phyloP scores from a whole-genome alignment of 2,329 filamentous ascomycete genomes.

The Trichoderma sp. region DNA sequence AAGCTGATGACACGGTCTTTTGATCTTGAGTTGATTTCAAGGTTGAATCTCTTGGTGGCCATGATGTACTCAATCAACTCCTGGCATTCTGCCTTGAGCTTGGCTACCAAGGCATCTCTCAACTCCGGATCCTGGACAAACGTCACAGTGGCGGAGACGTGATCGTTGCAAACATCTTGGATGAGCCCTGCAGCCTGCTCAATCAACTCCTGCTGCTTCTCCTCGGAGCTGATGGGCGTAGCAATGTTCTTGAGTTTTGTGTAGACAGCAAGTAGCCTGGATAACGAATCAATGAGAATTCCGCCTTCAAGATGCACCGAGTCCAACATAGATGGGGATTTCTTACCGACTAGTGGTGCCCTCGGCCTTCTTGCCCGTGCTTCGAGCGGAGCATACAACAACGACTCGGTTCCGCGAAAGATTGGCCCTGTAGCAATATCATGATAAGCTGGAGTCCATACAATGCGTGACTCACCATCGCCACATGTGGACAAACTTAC shows the following conservation, averaged over 20 bases:
- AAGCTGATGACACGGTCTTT: slow-evolving; percentile 91
- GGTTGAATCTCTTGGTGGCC: slow-evolving; percentile 63
- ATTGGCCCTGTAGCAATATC: slow-evolving; percentile 35
- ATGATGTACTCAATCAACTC: slow-evolving; percentile 72
- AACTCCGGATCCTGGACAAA: slow-evolving; percentile 59
- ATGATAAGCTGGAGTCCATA: neutral
- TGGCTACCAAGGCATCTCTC: slow-evolving; percentile 57
- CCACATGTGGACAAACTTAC: slow-evolving; percentile 29
- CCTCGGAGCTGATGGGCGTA: slow-evolving; percentile 51
- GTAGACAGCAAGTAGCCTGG: slow-evolving; percentile 59
- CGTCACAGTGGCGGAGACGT: slow-evolving; percentile 67
- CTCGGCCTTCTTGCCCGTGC: slow-evolving; percentile 88
- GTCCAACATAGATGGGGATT: slow-evolving; percentile 16
- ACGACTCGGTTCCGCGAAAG: slow-evolving; percentile 73
- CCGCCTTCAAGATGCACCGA: too few species aligned
- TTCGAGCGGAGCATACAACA: slow-evolving; percentile 93
- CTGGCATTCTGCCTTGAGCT: slow-evolving; percentile 76
- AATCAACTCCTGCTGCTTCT: slow-evolving; percentile 53
- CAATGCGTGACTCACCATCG: neutral
- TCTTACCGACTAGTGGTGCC: slow-evolving; percentile 92
- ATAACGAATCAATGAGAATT: neutral
- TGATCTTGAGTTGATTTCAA: slow-evolving; percentile 74
- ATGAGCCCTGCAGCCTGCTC: slow-evolving; percentile 72
- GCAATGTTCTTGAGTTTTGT: slow-evolving; percentile 55
- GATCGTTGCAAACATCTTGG: slow-evolving; percentile 77